A percentile compares a stretch with the other conserved stretches of the same genome.
Conservation (phyloP, 1,284 basidiomycete species). For the Ceratobasidium sp. region DNA sequence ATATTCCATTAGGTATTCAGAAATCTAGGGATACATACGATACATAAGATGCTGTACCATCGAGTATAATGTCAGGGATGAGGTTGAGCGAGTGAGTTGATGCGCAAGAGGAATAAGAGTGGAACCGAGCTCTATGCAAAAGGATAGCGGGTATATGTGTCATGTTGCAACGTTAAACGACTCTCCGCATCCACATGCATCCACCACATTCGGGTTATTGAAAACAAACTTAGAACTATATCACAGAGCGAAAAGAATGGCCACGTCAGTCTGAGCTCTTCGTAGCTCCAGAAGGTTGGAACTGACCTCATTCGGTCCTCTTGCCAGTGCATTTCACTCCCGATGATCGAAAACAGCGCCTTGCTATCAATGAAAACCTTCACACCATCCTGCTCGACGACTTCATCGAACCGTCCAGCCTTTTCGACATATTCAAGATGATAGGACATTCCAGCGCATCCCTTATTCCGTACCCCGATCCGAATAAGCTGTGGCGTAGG, state of each 20-base stretch:
- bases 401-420: constrained; percentile 93
- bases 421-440: constrained; percentile 96
- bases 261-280: constrained; percentile 14
- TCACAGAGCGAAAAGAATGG: constrained; percentile 26
- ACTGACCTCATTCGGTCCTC: constrained; percentile 87
- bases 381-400: constrained; percentile 96
- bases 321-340: constrained; percentile 98
- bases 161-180: constrained; percentile 72
- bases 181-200: constrained; percentile 94
- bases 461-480: constrained; percentile 96
- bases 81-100: constrained; percentile 7
- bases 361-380: constrained; percentile 96
- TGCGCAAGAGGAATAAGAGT: neutral
- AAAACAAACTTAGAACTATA: constrained; percentile 89
- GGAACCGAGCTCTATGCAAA: constrained; percentile 21
- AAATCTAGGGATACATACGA: constrained; percentile 38
- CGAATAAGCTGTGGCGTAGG: constrained; percentile 93
- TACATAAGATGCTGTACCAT: constrained; percentile 8
- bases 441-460: constrained; percentile 98
- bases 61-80: constrained; percentile 8
- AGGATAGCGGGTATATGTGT: neutral
- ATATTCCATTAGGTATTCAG: constrained; percentile 7
- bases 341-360: constrained; percentile 97
- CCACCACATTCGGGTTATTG: constrained; percentile 89
- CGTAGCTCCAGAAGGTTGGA: constrained; percentile 15